phyloP scores from a whole-genome alignment of 495 filamentous ascomycete species.

The Hypoxylon lienhwacheense region DNA sequence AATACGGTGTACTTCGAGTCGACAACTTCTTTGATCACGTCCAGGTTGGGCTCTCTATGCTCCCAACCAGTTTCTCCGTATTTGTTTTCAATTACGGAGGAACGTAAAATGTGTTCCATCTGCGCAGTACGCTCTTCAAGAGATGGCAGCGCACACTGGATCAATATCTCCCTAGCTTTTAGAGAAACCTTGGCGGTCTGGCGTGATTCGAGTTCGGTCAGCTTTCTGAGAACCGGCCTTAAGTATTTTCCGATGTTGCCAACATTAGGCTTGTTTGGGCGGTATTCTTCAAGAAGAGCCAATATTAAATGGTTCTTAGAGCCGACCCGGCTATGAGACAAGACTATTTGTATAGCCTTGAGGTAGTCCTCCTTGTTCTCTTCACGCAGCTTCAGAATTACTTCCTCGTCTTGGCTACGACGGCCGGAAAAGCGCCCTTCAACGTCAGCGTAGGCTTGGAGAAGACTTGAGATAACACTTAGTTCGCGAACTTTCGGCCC shows the following conservation, averaged over 20 bases:
- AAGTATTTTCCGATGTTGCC: constrained; percentile 89
- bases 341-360: constrained; percentile 80
- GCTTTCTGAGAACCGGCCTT: constrained; percentile 75
- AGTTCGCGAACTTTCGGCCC: constrained; percentile 92
- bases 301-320: constrained; percentile 94
- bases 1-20: constrained; percentile 98
- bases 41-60: constrained; percentile 84
- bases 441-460: constrained; percentile 78
- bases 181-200: constrained; percentile 92
- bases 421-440: constrained; percentile 86
- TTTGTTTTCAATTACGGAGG: constrained; percentile 92
- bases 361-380: constrained; percentile 90
- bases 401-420: constrained; percentile 87
- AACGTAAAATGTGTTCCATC: constrained; percentile 98
- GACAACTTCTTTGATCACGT: constrained; percentile 92
- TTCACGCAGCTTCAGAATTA: constrained; percentile 89
- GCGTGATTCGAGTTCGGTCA: constrained; percentile 89
- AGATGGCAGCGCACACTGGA: constrained; percentile 94
- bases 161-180: constrained; percentile 94
- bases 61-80: constrained; percentile 98
- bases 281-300: constrained; percentile 90
- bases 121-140: constrained; percentile 91
- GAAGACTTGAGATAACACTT: constrained; percentile 71
- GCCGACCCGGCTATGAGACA: constrained; percentile 88
- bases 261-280: constrained; percentile 87